A percentile compares a stretch with the other conserved stretches of the same genome.
Evolutionary conservation across 129 eudicot species (phyloP).

Genomic region (Flaveria linearis): DNA sequence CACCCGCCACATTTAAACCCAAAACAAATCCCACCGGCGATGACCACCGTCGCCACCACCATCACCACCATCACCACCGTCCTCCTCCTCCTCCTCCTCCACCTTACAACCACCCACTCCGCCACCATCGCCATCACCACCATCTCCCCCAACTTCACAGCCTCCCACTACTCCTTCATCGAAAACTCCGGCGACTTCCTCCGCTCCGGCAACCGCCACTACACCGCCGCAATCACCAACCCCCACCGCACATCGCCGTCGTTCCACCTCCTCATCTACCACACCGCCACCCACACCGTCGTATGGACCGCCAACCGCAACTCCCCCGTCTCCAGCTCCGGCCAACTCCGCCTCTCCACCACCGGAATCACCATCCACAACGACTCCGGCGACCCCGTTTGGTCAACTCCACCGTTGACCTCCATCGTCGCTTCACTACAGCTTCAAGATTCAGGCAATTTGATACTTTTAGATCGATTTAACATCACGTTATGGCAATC

Average conservation of each 20-base stretch:
- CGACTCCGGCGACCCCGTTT: conserved; percentile 44
- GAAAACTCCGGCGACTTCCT: conserved; percentile 60
- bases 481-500: conserved; percentile 67
- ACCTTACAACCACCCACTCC: not conserved
- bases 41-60: not conserved
- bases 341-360: conserved; percentile 39
- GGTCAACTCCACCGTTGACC: conserved; percentile 59
- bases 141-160: conserved; percentile 25
- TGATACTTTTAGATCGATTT: conserved; percentile 44
- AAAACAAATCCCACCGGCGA: not conserved
- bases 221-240: conserved; percentile 55
- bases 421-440: conserved; percentile 40
- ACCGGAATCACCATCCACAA: conserved; percentile 46
- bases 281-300: conserved; percentile 48
- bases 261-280: conserved; percentile 64
- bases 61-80: not conserved
- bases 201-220: conserved; percentile 56
- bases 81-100: not conserved
- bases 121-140: conserved; percentile 19
- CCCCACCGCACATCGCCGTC: conserved; percentile 39
- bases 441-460: conserved; percentile 63
- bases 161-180: conserved; percentile 37
- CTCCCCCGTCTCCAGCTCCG: conserved; percentile 54
- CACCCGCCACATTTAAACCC: not conserved
- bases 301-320: conserved; percentile 77